phyloP scores from a whole-genome alignment of 345 rosid species.

The Microthlaspi erraticum region DNA sequence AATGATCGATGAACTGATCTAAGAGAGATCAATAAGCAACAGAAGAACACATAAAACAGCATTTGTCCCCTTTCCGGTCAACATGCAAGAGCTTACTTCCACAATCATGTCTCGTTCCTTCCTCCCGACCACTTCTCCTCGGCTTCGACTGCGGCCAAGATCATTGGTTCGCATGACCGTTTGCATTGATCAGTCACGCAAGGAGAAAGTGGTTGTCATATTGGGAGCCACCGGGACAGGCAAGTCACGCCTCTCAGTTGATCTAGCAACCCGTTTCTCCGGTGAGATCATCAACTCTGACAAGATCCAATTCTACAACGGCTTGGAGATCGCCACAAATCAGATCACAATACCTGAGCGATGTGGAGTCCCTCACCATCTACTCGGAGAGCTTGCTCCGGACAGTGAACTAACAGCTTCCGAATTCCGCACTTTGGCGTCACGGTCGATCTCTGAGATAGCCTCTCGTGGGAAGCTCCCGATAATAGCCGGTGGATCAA shows the following conservation, averaged over 20 bases:
- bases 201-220: constrained; percentile 69
- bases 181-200: constrained; percentile 34
- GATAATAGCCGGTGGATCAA: constrained; percentile 82
- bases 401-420: constrained; percentile 56
- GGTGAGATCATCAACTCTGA: constrained; percentile 83
- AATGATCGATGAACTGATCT: not conserved
- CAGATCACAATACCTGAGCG: constrained; percentile 63
- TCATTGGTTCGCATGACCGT: constrained; percentile 32
- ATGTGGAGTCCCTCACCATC: constrained; percentile 76
- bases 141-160: not conserved
- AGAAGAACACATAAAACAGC: not conserved
- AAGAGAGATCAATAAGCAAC: not conserved
- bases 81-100: constrained; percentile 31
- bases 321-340: constrained; percentile 76
- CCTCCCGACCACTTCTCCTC: constrained; percentile 24
- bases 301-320: constrained; percentile 63
- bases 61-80: constrained; percentile 8
- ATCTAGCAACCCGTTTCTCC: constrained; percentile 65
- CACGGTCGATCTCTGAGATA: constrained; percentile 50
- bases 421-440: constrained; percentile 58
- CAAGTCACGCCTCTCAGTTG: constrained; percentile 80
- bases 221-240: constrained; percentile 90
- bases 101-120: constrained; percentile 21
- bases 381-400: constrained; percentile 58
- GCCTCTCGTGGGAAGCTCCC: constrained; percentile 62